Conservation (phyloP, 1,139 yeast genomes). For the Zygosaccharomyces sapae region DNA sequence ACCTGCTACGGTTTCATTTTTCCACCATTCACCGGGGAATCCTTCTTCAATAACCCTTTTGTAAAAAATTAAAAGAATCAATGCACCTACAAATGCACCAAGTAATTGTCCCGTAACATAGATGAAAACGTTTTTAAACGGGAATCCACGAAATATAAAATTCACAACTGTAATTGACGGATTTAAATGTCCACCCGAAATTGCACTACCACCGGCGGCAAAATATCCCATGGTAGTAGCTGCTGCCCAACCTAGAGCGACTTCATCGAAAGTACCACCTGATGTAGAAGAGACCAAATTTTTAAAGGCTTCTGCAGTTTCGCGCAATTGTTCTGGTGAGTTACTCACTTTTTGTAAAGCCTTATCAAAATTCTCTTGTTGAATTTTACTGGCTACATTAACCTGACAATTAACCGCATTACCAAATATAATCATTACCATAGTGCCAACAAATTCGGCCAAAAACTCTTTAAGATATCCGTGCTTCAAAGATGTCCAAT, state of each 20-base stretch:
- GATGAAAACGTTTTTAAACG: slow-evolving; percentile 41
- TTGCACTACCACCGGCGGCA: slow-evolving; percentile 41
- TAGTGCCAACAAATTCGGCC: slow-evolving; percentile 50
- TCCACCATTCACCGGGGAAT: slow-evolving; percentile 28
- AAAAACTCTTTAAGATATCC: slow-evolving; percentile 34
- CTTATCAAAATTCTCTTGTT: slow-evolving; percentile 18
- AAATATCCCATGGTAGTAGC: slow-evolving; percentile 48
- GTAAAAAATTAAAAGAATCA: slow-evolving; percentile 40
- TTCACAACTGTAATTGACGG: slow-evolving; percentile 43
- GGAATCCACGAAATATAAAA: slow-evolving; percentile 43
- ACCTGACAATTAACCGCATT: slow-evolving; percentile 47
- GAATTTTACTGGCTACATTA: slow-evolving; percentile 23
- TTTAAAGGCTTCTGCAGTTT: slow-evolving; percentile 18
- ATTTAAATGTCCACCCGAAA: slow-evolving; percentile 46
- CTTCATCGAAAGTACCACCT: slow-evolving; percentile 42
- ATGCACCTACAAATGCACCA: slow-evolving; percentile 42
- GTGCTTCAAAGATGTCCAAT: slow-evolving; percentile 34
- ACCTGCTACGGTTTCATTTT: slow-evolving; percentile 32
- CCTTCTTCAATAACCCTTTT: slow-evolving; percentile 27
- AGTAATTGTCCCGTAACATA: slow-evolving; percentile 41
- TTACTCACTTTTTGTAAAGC: slow-evolving; percentile 16
- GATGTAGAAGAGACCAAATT: slow-evolving; percentile 27
- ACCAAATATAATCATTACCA: slow-evolving; percentile 43
- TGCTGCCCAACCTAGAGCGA: slow-evolving; percentile 48
- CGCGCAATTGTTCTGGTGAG: slow-evolving; percentile 14